Conservation (phyloP, 139 green algal genomes). For the Volvox africanus region DNA sequence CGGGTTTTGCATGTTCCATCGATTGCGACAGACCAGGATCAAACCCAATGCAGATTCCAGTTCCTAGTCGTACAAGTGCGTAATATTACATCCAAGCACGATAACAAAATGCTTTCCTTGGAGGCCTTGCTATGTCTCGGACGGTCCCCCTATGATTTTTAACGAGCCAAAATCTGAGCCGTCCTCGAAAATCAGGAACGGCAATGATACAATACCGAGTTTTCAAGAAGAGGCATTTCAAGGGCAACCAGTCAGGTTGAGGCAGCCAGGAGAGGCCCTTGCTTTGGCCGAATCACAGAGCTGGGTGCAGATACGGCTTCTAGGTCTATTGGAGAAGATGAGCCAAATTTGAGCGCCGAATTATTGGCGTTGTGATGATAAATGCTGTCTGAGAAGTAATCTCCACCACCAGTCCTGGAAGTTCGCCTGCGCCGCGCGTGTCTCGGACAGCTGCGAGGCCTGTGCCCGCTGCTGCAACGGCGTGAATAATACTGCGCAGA, state of each 20-base stretch:
- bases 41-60: too few relatives aligned
- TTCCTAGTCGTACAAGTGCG: neutral
- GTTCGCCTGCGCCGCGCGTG: neutral
- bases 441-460: neutral
- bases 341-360: slow-evolving; percentile 35
- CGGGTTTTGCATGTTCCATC: too few relatives aligned
- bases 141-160: neutral
- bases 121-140: neutral
- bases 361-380: neutral
- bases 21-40: too few relatives aligned
- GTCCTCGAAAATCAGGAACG: neutral
- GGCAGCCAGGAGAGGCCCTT: neutral
- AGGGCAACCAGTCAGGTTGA: neutral
- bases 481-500: too few relatives aligned
- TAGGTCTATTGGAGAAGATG: slow-evolving; percentile 14
- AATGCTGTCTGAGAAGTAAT: neutral
- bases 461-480: neutral
- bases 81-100: neutral
- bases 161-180: slow-evolving; percentile 43
- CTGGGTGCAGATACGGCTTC: neutral
- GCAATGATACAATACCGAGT: slow-evolving; percentile 20
- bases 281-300: neutral
- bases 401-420: neutral
- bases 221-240: slow-evolving; percentile 36
- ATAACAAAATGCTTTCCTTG: too few relatives aligned